Evolutionary conservation across 202 grass and related monocot genomes (phyloP).

Genomic region (Tripidium arundinaceum): DNA sequence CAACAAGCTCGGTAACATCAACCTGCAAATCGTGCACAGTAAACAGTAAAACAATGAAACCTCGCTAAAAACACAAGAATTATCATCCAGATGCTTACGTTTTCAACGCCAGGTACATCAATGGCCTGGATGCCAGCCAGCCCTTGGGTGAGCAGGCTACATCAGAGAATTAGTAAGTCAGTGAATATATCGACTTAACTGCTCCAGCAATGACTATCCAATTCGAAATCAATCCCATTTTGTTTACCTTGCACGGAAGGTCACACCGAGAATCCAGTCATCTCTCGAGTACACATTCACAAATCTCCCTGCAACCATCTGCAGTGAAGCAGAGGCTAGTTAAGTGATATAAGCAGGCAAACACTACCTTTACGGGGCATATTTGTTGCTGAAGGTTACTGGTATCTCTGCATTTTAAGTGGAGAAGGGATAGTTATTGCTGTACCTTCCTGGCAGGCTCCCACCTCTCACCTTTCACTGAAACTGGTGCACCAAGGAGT

Average conservation of each 20-base stretch:
- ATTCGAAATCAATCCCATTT: not conserved
- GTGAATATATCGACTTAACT: not conserved
- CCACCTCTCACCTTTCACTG: conserved; percentile 75
- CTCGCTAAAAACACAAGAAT: not conserved
- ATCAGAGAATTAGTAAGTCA: conserved; percentile 10
- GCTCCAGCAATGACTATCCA: not conserved
- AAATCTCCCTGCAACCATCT: conserved; percentile 94
- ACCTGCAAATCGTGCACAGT: conserved; percentile 36
- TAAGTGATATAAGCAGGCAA: not conserved
- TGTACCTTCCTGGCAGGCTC: conserved; percentile 79
- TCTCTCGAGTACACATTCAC: conserved; percentile 82
- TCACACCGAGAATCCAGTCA: conserved; percentile 97
- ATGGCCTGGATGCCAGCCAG: conserved; percentile 95
- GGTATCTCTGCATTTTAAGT: not conserved
- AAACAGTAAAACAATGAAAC: not conserved
- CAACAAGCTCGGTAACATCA: conserved; percentile 71
- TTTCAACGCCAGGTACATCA: conserved; percentile 78
- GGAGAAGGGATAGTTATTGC: not conserved
- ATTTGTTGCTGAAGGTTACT: not conserved
- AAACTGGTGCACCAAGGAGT: conserved; percentile 85
- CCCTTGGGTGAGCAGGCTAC: conserved; percentile 86
- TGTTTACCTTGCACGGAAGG: conserved; percentile 87
- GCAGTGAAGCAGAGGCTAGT: not conserved
- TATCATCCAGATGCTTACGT: conserved; percentile 36
- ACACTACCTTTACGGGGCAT: not conserved